Evolutionary conservation across 2,329 filamentous ascomycete species (phyloP).

Genomic region (Xylariomycetidae sp.): DNA sequence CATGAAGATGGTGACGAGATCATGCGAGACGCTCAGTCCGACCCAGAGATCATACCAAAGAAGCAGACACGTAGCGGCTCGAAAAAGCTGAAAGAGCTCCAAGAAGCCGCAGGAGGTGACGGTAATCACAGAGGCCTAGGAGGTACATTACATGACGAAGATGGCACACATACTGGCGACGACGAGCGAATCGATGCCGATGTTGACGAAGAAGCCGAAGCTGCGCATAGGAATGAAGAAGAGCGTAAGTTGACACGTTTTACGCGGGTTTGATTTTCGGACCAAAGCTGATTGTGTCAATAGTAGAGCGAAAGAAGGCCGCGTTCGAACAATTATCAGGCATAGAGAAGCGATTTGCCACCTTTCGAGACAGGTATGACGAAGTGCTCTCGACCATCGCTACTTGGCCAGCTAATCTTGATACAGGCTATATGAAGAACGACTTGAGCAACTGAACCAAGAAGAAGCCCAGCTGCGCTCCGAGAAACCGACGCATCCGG

Average conservation of each 20-base stretch:
- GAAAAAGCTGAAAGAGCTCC: conserved; percentile 27
- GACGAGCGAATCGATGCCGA: conserved; percentile 52
- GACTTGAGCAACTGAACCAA: conserved; percentile 73
- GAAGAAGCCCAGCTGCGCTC: conserved; percentile 59
- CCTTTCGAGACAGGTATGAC: conserved; percentile 71
- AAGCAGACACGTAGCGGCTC: conserved; percentile 31
- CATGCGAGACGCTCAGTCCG: conserved; percentile 16
- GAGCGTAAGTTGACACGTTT: conserved; percentile 45
- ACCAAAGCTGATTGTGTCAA: conserved; percentile 26
- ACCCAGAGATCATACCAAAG: conserved; percentile 16
- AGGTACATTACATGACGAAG: conserved; percentile 32
- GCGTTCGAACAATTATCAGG: conserved; percentile 75
- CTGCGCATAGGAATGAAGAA: conserved; percentile 58
- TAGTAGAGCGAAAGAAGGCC: conserved; percentile 72
- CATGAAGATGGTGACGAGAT: conserved; percentile 18
- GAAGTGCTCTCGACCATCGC: background rate
- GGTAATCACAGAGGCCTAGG: conserved; percentile 27
- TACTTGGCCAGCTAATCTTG: conserved; percentile 18
- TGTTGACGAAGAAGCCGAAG: conserved; percentile 56
- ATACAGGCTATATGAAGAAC: conserved; percentile 77
- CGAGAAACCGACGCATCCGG: conserved; percentile 72
- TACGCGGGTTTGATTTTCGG: conserved; percentile 1
- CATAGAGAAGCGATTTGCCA: conserved; percentile 84
- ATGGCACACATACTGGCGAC: conserved; percentile 44
- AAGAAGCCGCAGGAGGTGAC: conserved; percentile 14